phyloP scores from a whole-genome alignment of 352 stramenopile genomes.

The Phytophthora pluvialis region DNA sequence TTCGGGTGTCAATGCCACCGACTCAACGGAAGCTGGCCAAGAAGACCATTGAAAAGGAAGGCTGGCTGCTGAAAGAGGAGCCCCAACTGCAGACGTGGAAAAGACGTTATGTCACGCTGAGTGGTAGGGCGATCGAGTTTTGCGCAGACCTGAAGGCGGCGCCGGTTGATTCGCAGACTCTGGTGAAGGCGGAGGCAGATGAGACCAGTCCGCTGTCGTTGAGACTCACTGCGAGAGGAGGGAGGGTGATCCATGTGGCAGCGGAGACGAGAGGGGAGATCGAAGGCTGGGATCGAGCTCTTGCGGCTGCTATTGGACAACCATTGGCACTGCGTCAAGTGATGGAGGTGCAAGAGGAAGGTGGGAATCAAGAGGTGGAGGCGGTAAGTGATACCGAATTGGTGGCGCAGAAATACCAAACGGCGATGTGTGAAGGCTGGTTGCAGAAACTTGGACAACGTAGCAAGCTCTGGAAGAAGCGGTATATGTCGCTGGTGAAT shows the following conservation, averaged over 20 bases:
- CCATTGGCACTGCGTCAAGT: slow-evolving; percentile 20
- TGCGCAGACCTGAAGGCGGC: slow-evolving; percentile 39
- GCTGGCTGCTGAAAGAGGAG: slow-evolving; percentile 58
- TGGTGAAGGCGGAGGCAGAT: slow-evolving; percentile 35
- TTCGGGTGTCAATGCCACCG: slow-evolving; percentile 12
- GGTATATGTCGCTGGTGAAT: slow-evolving; percentile 68
- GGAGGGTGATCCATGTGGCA: slow-evolving; percentile 22
- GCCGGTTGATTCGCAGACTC: slow-evolving; percentile 37
- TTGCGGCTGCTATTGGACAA: slow-evolving; percentile 33
- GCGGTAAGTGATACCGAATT: slow-evolving; percentile 21
- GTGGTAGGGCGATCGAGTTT: slow-evolving; percentile 59
- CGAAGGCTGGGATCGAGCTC: slow-evolving; percentile 33
- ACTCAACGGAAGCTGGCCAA: neutral
- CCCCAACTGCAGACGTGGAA: slow-evolving; percentile 48
- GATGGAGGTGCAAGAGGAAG: slow-evolving; percentile 7
- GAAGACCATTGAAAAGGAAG: slow-evolving; percentile 30
- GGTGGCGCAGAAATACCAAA: slow-evolving; percentile 28
- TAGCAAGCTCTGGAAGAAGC: slow-evolving; percentile 59
- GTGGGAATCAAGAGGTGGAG: slow-evolving; percentile 19
- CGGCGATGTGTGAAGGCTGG: slow-evolving; percentile 58
- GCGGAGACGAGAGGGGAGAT: slow-evolving; percentile 43
- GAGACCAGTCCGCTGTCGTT: slow-evolving; percentile 31
- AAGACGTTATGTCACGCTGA: slow-evolving; percentile 59
- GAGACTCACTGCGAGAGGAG: slow-evolving; percentile 16
- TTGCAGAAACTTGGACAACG: slow-evolving; percentile 59